Evolutionary conservation across 768 basidiomycete species (phyloP).

Genomic region (Suillus alpinus): DNA sequence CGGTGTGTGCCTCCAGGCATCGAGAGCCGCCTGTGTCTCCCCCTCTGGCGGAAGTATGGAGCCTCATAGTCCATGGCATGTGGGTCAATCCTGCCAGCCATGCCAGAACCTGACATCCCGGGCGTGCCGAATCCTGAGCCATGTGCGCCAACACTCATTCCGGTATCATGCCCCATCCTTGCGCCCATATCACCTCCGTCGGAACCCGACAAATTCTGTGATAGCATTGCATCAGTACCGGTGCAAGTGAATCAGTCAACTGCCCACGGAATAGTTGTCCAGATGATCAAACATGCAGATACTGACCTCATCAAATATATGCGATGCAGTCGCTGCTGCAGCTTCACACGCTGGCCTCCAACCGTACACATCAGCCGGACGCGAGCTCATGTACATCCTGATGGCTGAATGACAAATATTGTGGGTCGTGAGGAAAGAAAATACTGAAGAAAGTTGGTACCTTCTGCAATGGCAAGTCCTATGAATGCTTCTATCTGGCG

Average conservation of each 20-base stretch:
- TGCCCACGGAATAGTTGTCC: not conserved
- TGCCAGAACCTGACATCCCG: not conserved
- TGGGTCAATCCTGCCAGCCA: constrained; percentile 1
- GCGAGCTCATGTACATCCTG: constrained; percentile 51
- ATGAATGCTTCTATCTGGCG: constrained; percentile 64
- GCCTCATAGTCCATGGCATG: constrained; percentile 10
- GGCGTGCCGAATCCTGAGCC: not conserved
- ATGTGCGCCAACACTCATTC: not conserved
- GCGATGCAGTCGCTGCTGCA: constrained; percentile 64
- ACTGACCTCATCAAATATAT: constrained; percentile 54
- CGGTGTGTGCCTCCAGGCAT: not conserved
- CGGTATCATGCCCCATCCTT: not conserved
- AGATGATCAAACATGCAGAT: not conserved
- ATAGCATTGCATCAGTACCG: not conserved
- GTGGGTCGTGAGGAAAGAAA: not conserved
- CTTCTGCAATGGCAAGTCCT: constrained; percentile 71
- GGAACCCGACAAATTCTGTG: not conserved
- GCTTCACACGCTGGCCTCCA: constrained; percentile 56
- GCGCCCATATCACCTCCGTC: not conserved
- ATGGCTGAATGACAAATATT: constrained; percentile 40
- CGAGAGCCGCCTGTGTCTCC: constrained; percentile 1
- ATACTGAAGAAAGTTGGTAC: constrained; percentile 30
- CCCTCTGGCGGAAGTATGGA: constrained; percentile 7
- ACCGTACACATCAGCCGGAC: constrained; percentile 43
- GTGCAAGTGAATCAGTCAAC: not conserved